Evolutionary conservation across 2,329 filamentous ascomycete species (phyloP).

Genomic region (Phymatotrichopsis omnivora): DNA sequence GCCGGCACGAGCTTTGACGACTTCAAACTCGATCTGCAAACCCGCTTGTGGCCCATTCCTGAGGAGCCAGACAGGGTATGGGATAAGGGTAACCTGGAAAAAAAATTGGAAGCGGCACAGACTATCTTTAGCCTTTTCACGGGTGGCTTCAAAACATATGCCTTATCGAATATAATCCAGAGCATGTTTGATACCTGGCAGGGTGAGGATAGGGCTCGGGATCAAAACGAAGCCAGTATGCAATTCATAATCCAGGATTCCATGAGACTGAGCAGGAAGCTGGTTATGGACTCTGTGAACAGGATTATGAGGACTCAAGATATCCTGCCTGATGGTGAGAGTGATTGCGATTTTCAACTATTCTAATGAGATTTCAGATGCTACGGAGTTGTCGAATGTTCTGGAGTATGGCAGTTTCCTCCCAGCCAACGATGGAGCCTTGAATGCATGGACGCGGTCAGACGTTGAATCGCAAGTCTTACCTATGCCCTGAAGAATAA

Average conservation of each 20-base stretch:
- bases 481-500: background rate
- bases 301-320: constrained; percentile 9
- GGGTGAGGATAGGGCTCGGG: constrained; percentile 11
- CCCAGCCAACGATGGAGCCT: constrained; percentile 13
- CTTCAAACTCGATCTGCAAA: constrained; percentile 12
- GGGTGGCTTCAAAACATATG: no score
- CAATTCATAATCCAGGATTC: constrained; percentile 20
- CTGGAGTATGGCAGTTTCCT: constrained; percentile 20
- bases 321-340: constrained; percentile 11
- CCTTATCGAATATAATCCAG: no score
- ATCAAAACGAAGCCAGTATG: constrained; percentile 18
- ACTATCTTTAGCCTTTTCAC: constrained; percentile 14
- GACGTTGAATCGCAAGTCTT: constrained; percentile 17
- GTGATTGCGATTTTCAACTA: background rate
- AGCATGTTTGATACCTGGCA: constrained; percentile 16
- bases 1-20: constrained; percentile 15
- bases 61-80: constrained; percentile 9
- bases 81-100: background rate
- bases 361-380: constrained; percentile 6
- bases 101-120: constrained; percentile 6
- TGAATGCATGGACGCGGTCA: constrained; percentile 19
- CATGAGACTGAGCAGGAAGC: constrained; percentile 9
- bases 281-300: constrained; percentile 23
- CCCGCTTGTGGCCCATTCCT: constrained; percentile 15
- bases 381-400: constrained; percentile 20